These are phyloP conservation scores for Colletotrichum liaoningense DNA, from an alignment of 2,329 filamentous ascomycete genomes.

Conservation along the genomic window DNA sequence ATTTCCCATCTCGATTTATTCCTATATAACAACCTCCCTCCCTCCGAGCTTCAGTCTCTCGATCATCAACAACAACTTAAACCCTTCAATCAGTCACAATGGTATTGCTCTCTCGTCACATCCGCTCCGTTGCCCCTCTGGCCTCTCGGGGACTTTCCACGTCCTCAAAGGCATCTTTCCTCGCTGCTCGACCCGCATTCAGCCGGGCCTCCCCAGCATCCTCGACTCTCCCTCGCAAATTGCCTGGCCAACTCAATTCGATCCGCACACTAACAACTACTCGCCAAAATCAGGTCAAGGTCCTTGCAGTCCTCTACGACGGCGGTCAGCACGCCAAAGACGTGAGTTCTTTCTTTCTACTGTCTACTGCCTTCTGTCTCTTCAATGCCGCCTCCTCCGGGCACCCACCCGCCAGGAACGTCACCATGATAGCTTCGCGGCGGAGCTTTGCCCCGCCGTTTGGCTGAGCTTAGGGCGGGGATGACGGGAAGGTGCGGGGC, in stretches of 20 bases:
- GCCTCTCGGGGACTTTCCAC: constrained; percentile 42
- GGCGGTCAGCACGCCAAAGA: constrained; percentile 89
- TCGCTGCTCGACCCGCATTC: constrained; percentile 36
- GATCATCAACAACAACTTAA: neutral
- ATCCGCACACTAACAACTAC: constrained; percentile 67
- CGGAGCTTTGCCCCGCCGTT: constrained; percentile 28
- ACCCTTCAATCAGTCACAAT: constrained; percentile 38
- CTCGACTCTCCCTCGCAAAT: constrained; percentile 54
- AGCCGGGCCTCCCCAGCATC: constrained; percentile 27
- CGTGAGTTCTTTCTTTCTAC: constrained; percentile 60
- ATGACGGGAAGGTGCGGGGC: constrained; percentile 34
- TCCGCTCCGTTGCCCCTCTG: constrained; percentile 40
- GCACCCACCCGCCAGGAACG: constrained; percentile 3
- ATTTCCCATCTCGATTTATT: neutral
- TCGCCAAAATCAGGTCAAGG: constrained; percentile 79
- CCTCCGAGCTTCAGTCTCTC: constrained; percentile 5
- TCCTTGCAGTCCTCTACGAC: constrained; percentile 94
- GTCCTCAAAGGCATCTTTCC: constrained; percentile 39
- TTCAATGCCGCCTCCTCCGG: neutral
- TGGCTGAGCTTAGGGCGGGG: constrained; percentile 26
- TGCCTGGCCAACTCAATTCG: constrained; percentile 56
- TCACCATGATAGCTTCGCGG: constrained; percentile 29
- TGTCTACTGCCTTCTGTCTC: neutral
- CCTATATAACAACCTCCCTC: constrained; percentile 28
- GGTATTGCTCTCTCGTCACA: constrained; percentile 46